A percentile compares a stretch with the other conserved stretches of the same genome.
phyloP scores from a whole-genome alignment of 169 alveolate species.

The Eimeria necatrix region DNA sequence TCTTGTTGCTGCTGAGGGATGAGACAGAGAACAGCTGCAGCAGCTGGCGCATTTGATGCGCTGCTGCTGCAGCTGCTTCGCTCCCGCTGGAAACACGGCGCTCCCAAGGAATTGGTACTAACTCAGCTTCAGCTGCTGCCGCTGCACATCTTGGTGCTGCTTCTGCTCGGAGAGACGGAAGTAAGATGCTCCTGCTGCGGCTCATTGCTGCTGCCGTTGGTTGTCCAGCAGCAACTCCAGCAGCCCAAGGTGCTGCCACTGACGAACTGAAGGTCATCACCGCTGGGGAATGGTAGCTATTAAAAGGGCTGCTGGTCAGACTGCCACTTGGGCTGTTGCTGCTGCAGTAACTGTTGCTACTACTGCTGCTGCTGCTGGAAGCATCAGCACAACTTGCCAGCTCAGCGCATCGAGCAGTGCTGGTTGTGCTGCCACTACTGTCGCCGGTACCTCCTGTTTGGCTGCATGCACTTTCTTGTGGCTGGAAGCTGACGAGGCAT shows the following conservation, averaged over 20 bases:
- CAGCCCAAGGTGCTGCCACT: not conserved
- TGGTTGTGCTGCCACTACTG: slow-evolving; percentile 50
- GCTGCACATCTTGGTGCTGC: not conserved
- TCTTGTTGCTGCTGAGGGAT: slow-evolving; percentile 77
- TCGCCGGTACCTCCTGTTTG: slow-evolving; percentile 18
- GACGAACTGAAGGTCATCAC: not conserved
- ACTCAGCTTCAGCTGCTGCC: slow-evolving; percentile 8
- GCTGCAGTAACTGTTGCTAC: slow-evolving; percentile 21
- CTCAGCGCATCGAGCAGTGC: not conserved
- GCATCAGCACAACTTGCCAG: not conserved
- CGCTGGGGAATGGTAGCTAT: not conserved
- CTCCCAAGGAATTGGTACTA: not conserved
- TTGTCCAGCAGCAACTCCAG: slow-evolving; percentile 15
- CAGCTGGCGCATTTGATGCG: slow-evolving; percentile 23
- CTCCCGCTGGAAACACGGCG: not conserved
- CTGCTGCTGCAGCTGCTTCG: slow-evolving; percentile 31
- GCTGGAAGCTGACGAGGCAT: slow-evolving; percentile 28
- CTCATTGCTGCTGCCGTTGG: slow-evolving; percentile 48
- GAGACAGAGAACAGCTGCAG: slow-evolving; percentile 11
- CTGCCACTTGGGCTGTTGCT: slow-evolving; percentile 34
- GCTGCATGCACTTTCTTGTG: slow-evolving; percentile 26
- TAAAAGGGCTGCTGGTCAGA: not conserved
- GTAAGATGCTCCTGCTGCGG: not conserved
- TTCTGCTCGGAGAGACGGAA: not conserved
- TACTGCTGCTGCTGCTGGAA: not conserved